Percentiles rank a stretch among this genome's conserved stretches.
Conservation (phyloP, 1,284 basidiomycete genomes). For the Farysia itapuensis region DNA sequence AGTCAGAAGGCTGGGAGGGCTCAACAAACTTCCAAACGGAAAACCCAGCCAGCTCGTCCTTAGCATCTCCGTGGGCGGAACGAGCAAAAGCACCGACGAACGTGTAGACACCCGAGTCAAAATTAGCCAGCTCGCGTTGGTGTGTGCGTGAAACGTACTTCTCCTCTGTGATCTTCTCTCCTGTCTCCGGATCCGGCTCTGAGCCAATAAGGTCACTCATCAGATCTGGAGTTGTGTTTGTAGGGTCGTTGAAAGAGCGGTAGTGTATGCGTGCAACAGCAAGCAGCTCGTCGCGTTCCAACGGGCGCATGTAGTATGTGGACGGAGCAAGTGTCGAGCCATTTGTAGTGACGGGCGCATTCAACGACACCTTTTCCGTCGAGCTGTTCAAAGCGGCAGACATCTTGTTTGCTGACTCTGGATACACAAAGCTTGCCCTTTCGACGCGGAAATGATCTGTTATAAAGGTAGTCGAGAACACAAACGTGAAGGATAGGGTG, state of each 20-base stretch:
- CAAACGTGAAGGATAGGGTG: too few relatives aligned
- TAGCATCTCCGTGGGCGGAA: too few relatives aligned
- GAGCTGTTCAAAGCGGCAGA: too few relatives aligned
- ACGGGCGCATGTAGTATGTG: conserved; percentile 4
- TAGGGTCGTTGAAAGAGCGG: conserved; percentile 7
- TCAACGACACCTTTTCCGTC: too few relatives aligned
- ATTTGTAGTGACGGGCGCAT: too few relatives aligned
- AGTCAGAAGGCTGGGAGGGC: too few relatives aligned
- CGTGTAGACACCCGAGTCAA: neutral
- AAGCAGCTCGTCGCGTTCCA: neutral
- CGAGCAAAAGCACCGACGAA: neutral
- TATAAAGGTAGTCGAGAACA: too few relatives aligned
- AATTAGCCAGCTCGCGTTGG: neutral
- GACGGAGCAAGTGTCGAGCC: too few relatives aligned
- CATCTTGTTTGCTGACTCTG: too few relatives aligned
- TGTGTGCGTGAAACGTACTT: neutral
- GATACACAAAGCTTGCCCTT: too few relatives aligned
- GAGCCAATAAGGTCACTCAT: neutral
- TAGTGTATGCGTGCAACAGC: neutral
- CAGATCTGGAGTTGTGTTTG: conserved; percentile 2
- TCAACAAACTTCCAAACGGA: neutral
- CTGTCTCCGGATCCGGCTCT: neutral
- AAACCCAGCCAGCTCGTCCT: neutral
- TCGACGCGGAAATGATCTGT: too few relatives aligned
- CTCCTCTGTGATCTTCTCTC: neutral